These are phyloP conservation scores for Coemansia sp. DNA, from an alignment of 192 early-diverging fungal species.

Conservation along the genomic window DNA sequence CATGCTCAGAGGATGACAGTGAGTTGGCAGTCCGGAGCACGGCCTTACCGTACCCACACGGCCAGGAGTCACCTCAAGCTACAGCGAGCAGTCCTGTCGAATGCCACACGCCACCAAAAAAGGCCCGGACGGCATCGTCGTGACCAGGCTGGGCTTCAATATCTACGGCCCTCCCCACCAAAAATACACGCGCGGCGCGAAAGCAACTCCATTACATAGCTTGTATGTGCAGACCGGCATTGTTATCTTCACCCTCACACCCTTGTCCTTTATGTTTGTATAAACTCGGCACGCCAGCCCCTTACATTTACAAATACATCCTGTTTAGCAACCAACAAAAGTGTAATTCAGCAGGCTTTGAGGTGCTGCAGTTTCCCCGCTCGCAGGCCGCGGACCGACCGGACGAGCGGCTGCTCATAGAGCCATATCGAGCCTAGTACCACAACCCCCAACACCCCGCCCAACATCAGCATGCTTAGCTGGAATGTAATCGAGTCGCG, in stretches of 20 bases:
- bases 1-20: neutral
- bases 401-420: slow-evolving; percentile 31
- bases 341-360: no score
- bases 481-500: neutral
- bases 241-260: neutral
- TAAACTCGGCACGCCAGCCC: slow-evolving; percentile 1
- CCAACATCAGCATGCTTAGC: slow-evolving; percentile 12
- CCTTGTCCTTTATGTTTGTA: slow-evolving; percentile 1
- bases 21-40: neutral
- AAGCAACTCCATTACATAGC: neutral
- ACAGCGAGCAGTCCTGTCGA: slow-evolving; percentile 11
- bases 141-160: slow-evolving; percentile 5
- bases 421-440: slow-evolving; percentile 27
- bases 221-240: neutral
- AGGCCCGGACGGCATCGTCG: slow-evolving; percentile 40
- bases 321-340: neutral
- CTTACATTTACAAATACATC: neutral
- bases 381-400: slow-evolving; percentile 13
- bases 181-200: no score
- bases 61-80: slow-evolving; percentile 4
- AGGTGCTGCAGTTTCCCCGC: slow-evolving; percentile 4
- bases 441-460: slow-evolving; percentile 8
- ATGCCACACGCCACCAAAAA: slow-evolving; percentile 36
- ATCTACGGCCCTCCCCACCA: no score
- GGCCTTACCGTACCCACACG: slow-evolving; percentile 11